Evolutionary conservation across 1,284 basidiomycete species (phyloP), one percentile per base, ranked within the genome.

Genomic region (Rhodotorula sp.): DNA sequence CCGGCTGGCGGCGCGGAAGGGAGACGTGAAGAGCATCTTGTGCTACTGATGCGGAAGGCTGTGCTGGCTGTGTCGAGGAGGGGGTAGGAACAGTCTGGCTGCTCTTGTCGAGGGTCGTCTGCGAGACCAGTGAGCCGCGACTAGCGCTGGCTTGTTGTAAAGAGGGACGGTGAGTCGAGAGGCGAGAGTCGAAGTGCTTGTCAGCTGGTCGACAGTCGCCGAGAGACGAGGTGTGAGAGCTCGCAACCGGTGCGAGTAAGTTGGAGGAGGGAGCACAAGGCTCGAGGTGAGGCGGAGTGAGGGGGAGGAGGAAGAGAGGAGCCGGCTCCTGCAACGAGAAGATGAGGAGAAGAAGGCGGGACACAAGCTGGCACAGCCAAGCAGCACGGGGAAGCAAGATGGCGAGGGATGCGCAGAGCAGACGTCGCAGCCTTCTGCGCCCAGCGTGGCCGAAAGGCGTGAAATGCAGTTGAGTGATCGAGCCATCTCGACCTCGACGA

Each of bases 71-170:
- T 14, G 48, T 7, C 21, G n/a, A 3, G 13, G 50, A 25, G 41
- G 10, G 53, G 17, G 66, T 49, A 44, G 56, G 41, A 53, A 60
- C 68, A 73, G 66, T 50, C 72, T 70, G 66, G 68, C 68, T 73
- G 68, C 62, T 56, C 55, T 64, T 23, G 14, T 2, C 25, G 17
- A 13, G 13, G 21, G 34, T n/a, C 3, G 23, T 42, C 34, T 34
- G 34, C 8, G 55, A 46, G 41, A 56, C 21, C 25, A 45, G 61
- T 34, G 61, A 48, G 61, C 21, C 23, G 44, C 72, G 63, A 67
- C 72, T 70, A 44, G 66, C 63, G 66, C 64, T 64, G 41, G n/a
- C 17, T 46, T 41, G 50, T n/a, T n/a, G 50, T 10, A 16, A n/a
- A 19, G 41, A 23, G 23, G 9, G 57, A 56, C 1, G 52, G 53